A percentile compares a stretch with the other conserved stretches of the same genome.
These are phyloP conservation scores for Hypomyces rosellus DNA, from an alignment of 2,329 filamentous ascomycete genomes.

Conservation along the genomic window DNA sequence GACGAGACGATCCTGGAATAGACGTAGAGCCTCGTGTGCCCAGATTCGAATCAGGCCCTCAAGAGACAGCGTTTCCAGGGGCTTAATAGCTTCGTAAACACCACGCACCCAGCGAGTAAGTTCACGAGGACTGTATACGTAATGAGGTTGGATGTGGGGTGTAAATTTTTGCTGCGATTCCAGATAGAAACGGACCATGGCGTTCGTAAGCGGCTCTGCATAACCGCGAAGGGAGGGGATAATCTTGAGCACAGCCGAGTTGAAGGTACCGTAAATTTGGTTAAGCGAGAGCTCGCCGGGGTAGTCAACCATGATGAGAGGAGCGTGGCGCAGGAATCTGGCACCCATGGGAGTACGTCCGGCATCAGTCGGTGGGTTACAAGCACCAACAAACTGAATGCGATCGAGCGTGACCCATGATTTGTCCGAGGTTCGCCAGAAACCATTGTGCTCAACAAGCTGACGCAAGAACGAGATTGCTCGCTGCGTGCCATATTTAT, in stretches of 20 bases:
- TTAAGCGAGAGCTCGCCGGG: conserved; percentile 89
- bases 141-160: conserved; percentile 93
- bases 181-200: conserved; percentile 95
- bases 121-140: conserved; percentile 98
- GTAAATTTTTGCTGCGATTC: conserved; percentile 95
- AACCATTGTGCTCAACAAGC: conserved; percentile 96
- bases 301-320: conserved; percentile 99
- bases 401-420: conserved; percentile 96
- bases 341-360: conserved; percentile 91
- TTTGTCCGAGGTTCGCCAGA: conserved; percentile 97
- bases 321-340: conserved; percentile 90
- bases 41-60: conserved; percentile 95
- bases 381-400: conserved; percentile 98
- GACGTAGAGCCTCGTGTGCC: conserved; percentile 91
- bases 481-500: conserved; percentile 95
- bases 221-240: conserved; percentile 93
- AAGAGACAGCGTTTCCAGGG: conserved; percentile 77
- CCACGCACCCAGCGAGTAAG: conserved; percentile 96
- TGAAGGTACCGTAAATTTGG: conserved; percentile 99
- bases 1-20: conserved; percentile 97
- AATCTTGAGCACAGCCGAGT: conserved; percentile 91
- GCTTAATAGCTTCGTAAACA: conserved; percentile 92
- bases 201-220: conserved; percentile 84
- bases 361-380: conserved; percentile 95
- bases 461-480: conserved; percentile 97